Percentiles rank a stretch among this genome's conserved stretches.
These are phyloP conservation scores for Kurtzmaniella cleridarum DNA, from an alignment of 805 yeast species.

Conservation along the genomic window DNA sequence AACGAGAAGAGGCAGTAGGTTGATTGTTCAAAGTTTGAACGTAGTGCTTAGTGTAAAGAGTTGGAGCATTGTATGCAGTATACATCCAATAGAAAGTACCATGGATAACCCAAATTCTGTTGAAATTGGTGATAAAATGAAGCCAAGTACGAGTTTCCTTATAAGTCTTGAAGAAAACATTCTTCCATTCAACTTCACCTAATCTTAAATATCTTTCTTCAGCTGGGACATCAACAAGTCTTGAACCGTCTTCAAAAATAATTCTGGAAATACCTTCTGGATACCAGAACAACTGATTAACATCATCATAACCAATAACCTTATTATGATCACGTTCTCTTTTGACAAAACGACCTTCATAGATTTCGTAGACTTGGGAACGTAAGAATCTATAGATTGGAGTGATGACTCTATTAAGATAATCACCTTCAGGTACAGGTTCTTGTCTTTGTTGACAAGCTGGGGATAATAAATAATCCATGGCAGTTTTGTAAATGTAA, in stretches of 20 bases:
- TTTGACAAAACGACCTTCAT: conserved; percentile 76
- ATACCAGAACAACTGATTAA: conserved; percentile 98
- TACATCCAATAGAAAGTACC: conserved; percentile 91
- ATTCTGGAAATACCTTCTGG: conserved; percentile 97
- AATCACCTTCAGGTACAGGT: conserved; percentile 87
- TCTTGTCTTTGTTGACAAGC: conserved; percentile 84
- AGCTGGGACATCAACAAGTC: conserved; percentile 83
- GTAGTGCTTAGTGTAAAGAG: conserved; percentile 83
- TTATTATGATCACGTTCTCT: conserved; percentile 82
- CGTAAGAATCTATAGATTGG: conserved; percentile 80
- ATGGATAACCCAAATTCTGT: conserved; percentile 97
- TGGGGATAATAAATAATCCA: conserved; percentile 83
- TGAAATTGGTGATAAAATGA: conserved; percentile 90
- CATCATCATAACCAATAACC: conserved; percentile 93
- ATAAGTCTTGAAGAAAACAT: conserved; percentile 92
- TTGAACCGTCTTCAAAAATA: conserved; percentile 84
- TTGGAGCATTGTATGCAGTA: conserved; percentile 86
- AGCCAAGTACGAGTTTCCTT: conserved; percentile 97
- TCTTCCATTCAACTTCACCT: conserved; percentile 89
- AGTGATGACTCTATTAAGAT: conserved; percentile 83
- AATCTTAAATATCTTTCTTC: conserved; percentile 85
- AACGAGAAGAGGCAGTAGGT: conserved; percentile 85
- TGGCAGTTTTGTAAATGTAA: conserved; percentile 92
- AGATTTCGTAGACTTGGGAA: conserved; percentile 75
- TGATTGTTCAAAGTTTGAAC: conserved; percentile 75